Conservation (phyloP, 805 yeast genomes). For the Priceomyces carsonii region DNA sequence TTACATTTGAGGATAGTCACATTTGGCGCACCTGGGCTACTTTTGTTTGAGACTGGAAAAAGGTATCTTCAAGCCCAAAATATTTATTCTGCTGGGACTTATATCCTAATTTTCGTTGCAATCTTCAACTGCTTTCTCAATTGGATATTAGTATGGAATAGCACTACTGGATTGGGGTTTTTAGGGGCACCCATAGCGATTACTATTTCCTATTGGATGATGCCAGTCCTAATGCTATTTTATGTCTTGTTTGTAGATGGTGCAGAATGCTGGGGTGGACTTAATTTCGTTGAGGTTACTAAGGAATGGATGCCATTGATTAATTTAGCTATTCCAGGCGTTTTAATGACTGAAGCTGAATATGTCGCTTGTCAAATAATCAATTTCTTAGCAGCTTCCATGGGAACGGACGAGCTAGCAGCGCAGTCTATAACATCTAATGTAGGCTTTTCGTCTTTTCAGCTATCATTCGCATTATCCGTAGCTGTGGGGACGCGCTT, state of each 20-base stretch:
- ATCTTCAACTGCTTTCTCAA: conserved; percentile 70
- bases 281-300: conserved; percentile 20
- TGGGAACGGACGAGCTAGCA: conserved; percentile 42
- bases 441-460: conserved; percentile 38
- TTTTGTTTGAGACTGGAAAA: conserved; percentile 78
- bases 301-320: conserved; percentile 42
- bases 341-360: conserved; percentile 46
- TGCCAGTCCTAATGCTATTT: conserved; percentile 31
- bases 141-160: conserved; percentile 74
- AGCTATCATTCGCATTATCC: conserved; percentile 42
- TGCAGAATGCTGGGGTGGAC: conserved; percentile 40
- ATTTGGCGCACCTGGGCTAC: conserved; percentile 76
- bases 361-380: conserved; percentile 43
- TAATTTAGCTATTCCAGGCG: conserved; percentile 52
- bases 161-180: conserved; percentile 70
- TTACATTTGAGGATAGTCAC: conserved; percentile 57
- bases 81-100: conserved; percentile 81
- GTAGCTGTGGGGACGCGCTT: conserved; percentile 42
- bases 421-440: conserved; percentile 45
- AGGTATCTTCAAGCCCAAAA: conserved; percentile 84
- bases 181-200: conserved; percentile 82
- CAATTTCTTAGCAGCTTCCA: conserved; percentile 42
- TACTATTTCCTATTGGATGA: conserved; percentile 69
- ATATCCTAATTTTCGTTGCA: conserved; percentile 62
- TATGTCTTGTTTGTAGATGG: conserved; percentile 38